Percentiles rank a stretch among this genome's conserved stretches.
These are phyloP conservation scores for Fusarium devonianum DNA, from an alignment of 2,329 filamentous ascomycete species.

Conservation along the genomic window DNA sequence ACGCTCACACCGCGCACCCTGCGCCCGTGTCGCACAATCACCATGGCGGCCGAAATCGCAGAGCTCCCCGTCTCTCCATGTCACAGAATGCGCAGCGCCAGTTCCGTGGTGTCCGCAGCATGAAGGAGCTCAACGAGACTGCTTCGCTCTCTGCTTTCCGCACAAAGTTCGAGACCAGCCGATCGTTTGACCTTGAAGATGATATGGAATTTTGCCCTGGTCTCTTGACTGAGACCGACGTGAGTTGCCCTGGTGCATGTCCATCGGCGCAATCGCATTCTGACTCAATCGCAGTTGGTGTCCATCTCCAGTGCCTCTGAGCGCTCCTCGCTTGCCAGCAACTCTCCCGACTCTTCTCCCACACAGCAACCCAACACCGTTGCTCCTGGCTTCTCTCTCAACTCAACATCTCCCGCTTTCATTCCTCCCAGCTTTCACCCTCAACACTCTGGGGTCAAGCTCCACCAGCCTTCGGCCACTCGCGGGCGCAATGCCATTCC, in stretches of 20 bases:
- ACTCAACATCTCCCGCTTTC: constrained; percentile 71
- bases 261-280: constrained; percentile 28
- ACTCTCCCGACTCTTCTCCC: constrained; percentile 90
- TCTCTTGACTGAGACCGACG: constrained; percentile 91
- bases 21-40: constrained; percentile 75
- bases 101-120: constrained; percentile 82
- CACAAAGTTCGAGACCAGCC: constrained; percentile 85
- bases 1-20: constrained; percentile 64
- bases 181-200: constrained; percentile 95
- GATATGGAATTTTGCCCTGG: constrained; percentile 95
- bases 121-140: constrained; percentile 86
- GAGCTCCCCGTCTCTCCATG: constrained; percentile 80
- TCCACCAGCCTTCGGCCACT: constrained; percentile 89
- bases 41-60: constrained; percentile 84
- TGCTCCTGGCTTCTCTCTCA: constrained; percentile 77
- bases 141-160: constrained; percentile 80
- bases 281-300: constrained; percentile 70
- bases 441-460: constrained; percentile 74
- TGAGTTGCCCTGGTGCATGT: constrained; percentile 59
- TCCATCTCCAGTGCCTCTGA: constrained; percentile 94
- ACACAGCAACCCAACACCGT: constrained; percentile 85
- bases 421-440: constrained; percentile 70
- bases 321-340: constrained; percentile 92
- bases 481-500: constrained; percentile 94
- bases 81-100: constrained; percentile 86